Base-by-base conservation (phyloP, 2,329 filamentous ascomycete species). In the Claviceps sp. region DNA sequence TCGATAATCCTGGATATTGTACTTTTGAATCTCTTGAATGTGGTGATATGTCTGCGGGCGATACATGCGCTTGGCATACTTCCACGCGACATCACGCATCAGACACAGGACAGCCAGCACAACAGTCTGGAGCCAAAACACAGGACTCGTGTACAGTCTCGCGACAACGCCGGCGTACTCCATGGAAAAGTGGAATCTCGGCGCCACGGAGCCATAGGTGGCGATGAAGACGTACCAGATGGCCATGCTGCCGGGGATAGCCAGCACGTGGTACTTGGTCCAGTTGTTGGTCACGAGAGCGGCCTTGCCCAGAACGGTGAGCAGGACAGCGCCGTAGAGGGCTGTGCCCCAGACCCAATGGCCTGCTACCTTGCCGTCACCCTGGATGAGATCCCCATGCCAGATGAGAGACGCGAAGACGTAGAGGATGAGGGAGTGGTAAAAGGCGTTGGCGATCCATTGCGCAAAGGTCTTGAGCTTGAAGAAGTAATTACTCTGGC, bases 11-110 rank as follows among this genome's bases (percentile, higher is more conserved):
- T 98, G 93, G 54, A 98, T 95, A 62, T 98, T 98, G 73, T 97
- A 98, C 71, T 98, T 98, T 69, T 98, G 93, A 60, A 98, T 98
- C 72, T 98, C 93, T 69, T 98, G 93, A 57, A 98, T 93, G 67
- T 98, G 93, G 61, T 98, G 93, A 64, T 98, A 98, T 44, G 88
- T 83, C 70, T 96, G 86, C 22, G 93, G 93, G 59, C 83, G 85
- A 71, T 97, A 98, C 89, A 98, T 96, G 58, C 93, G 80, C 75
- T 95, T 96, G 55, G 81, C 83, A 61, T 97, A 98, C 75, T 98
- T 98, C 90, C 91, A 98, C 3, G 85, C 82, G 68, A 95, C 87
- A 66, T 98, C 93, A 61, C 93, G 78, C 49, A 90, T 69, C 48
- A 98, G 76, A 66, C 91, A 97, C 47, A 96, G 68, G 7, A 83